Conservation (phyloP, 768 basidiomycete genomes). For the Phanerodontia chrysosporium region DNA sequence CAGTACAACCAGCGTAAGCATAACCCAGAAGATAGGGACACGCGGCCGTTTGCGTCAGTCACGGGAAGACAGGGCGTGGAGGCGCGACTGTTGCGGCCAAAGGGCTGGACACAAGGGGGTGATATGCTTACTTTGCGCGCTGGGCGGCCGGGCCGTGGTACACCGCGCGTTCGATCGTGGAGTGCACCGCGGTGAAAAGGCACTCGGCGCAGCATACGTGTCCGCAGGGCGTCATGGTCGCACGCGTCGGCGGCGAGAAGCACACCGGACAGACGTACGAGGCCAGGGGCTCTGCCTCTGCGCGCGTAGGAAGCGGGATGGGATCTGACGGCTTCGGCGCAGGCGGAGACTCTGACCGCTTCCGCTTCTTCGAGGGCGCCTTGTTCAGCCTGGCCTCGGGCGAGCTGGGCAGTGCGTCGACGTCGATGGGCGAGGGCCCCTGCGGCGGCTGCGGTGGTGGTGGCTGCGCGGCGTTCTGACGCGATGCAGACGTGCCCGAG, state of each 20-base stretch:
- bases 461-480: neutral
- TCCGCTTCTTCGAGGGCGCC: neutral
- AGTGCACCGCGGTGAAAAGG: constrained; percentile 68
- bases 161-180: constrained; percentile 46
- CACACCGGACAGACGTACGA: constrained; percentile 79
- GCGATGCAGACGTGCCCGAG: neutral
- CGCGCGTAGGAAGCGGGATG: neutral
- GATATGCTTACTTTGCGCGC: constrained; percentile 16
- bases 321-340: neutral
- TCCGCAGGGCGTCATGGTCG: constrained; percentile 76
- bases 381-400: neutral
- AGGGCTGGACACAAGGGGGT: neutral
- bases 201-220: constrained; percentile 77
- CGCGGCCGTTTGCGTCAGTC: neutral
- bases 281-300: constrained; percentile 37
- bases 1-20: neutral
- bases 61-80: neutral
- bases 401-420: neutral
- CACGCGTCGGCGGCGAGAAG: constrained; percentile 69
- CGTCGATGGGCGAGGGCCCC: neutral
- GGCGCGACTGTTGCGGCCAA: neutral
- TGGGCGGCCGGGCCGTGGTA: constrained; percentile 18
- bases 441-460: no score
- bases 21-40: neutral
- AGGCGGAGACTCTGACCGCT: neutral